phyloP scores from a whole-genome alignment of 73 alveolate genomes.

The Tetrahymena malaccensis region DNA sequence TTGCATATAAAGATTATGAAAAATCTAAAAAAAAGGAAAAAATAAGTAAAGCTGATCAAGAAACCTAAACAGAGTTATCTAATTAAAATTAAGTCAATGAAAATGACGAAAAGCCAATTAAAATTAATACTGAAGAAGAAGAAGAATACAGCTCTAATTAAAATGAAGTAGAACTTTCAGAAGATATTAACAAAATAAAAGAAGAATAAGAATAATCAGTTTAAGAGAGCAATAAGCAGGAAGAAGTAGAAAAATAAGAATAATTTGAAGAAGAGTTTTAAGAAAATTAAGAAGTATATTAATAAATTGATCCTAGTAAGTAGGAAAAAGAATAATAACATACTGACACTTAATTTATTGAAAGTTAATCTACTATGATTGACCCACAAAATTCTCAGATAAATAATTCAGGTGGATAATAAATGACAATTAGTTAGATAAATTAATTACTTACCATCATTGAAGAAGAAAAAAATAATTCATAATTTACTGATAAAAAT shows the following conservation, averaged over 20 bases:
- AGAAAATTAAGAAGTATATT: not conserved
- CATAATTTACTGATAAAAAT: too few species aligned
- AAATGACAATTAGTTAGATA: too few species aligned
- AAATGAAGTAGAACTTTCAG: not conserved
- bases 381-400: not conserved
- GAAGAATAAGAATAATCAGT: not conserved
- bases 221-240: too few species aligned
- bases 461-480: too few species aligned
- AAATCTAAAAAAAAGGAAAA: not conserved
- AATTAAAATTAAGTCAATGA: too few species aligned
- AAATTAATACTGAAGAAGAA: not conserved
- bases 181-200: not conserved
- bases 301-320: too few species aligned
- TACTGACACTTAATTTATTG: too few species aligned
- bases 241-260: not conserved
- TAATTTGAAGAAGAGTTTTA: not conserved
- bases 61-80: not conserved
- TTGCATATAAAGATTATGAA: not conserved
- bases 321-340: too few species aligned
- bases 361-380: not conserved
- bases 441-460: too few species aligned
- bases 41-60: not conserved
- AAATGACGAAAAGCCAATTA: not conserved
- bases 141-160: not conserved
- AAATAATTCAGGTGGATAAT: not conserved